These are phyloP conservation scores for Datisca glomerata DNA, from an alignment of 306 rosid species.

Conservation along the genomic window DNA sequence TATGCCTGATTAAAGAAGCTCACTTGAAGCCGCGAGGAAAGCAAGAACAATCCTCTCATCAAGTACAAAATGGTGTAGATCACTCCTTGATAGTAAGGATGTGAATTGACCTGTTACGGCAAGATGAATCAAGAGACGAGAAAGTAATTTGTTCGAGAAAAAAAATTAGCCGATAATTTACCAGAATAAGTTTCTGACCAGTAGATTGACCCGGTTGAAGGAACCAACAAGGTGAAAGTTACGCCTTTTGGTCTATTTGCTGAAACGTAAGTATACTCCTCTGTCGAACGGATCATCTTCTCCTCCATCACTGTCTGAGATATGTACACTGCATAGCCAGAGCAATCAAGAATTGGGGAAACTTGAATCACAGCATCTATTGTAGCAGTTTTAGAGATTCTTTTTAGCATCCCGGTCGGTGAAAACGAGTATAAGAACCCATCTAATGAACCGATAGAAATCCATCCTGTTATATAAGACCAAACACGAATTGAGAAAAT, in stretches of 20 bases:
- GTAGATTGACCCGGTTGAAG: conserved; percentile 59
- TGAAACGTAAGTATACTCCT: conserved; percentile 38
- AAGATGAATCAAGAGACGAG: too few relatives aligned
- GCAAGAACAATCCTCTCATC: conserved; percentile 68
- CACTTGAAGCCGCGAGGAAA: conserved; percentile 67
- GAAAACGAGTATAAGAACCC: conserved; percentile 70
- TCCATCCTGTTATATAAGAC: conserved; percentile 43
- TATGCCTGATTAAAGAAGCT: conserved; percentile 15
- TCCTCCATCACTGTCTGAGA: conserved; percentile 66
- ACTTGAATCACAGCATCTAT: conserved; percentile 41
- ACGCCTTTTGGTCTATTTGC: conserved; percentile 43
- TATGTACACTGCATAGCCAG: conserved; percentile 54
- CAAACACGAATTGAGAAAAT: not conserved
- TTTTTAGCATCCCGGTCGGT: conserved; percentile 48
- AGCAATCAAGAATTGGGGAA: conserved; percentile 61
- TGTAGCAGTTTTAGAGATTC: conserved; percentile 43
- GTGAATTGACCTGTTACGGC: conserved; percentile 38
- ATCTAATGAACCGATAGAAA: conserved; percentile 67
- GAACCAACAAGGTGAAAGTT: conserved; percentile 48
- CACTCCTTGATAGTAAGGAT: conserved; percentile 27
- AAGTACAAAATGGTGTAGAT: conserved; percentile 40
- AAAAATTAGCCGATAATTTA: conserved; percentile 3
- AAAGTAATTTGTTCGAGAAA: not conserved
- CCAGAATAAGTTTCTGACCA: conserved; percentile 62
- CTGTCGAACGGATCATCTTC: conserved; percentile 36